Base-by-base conservation (phyloP, 495 filamentous ascomycete genomes). In the Tuber calosporum region DNA sequence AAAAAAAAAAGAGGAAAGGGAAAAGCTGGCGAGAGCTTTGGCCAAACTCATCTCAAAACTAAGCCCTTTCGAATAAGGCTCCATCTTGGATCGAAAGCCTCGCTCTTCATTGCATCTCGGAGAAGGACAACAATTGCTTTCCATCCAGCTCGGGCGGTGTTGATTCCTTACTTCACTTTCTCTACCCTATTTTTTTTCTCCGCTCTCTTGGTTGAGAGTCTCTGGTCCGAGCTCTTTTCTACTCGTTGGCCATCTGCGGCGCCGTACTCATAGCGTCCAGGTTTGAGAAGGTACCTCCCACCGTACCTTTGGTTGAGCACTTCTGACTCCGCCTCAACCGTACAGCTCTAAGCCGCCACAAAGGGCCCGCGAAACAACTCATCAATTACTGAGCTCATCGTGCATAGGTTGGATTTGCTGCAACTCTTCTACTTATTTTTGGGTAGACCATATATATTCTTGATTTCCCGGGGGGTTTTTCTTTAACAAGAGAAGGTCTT, bases 351-450 rank as follows among this genome's bases (percentile, higher is more conserved):
- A 78, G 76, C 76, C 76, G 76, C 76, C 76, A 78, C 72, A 73
- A 71, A 78, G 70, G 74, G 73, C 53, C 66, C 41, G 67, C 66
- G 67, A 77, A 78, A 68, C 76, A 78, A 58, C 76, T 78, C 74
- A 78, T 78, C 75, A 69, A 62, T 62, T 62, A 62, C 73, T 78
- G 76, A 78, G 76, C 76, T 78, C 76, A 78, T 77, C 76, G 76
- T 77, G 76, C 76, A 78, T 78, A 73, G 69, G 69, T 45, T 38
- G 66, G 74, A 48, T 62, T 62, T 62, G 26, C 53, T 62, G 53
- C 53, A 62, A 19, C 26, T 30, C 26, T 62, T 62, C 13, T 34
- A 62, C 53, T 62, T 62, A 62, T 62, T 62, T 62, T 62, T 62
- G 26, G 13, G 11, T 62, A 34, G 26, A 1, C 53, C 53, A 69